phyloP scores from a whole-genome alignment of 1,139 yeast genomes.

The Yamadazyma jaroonii region DNA sequence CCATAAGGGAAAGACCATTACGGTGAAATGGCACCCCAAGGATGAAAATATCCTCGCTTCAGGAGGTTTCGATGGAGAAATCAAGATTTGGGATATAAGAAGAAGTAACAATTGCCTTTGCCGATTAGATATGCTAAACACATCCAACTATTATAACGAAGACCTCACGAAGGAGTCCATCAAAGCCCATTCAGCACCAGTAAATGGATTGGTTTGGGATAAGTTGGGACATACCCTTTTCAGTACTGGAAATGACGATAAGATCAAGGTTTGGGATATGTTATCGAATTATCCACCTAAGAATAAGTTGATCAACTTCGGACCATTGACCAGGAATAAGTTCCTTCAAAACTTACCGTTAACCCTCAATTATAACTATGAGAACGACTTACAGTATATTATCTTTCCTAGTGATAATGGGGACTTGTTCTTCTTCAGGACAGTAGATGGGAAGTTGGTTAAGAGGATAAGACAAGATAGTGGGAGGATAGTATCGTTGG shows the following conservation, averaged over 20 bases:
- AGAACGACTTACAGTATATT: conserved; percentile 54
- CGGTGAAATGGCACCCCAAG: conserved; percentile 78
- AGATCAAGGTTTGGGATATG: conserved; percentile 73
- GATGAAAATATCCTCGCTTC: conserved; percentile 59
- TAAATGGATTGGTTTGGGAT: conserved; percentile 73
- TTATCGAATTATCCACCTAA: conserved; percentile 38
- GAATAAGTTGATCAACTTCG: conserved; percentile 70
- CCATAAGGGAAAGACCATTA: conserved; percentile 60
- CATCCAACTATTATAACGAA: conserved; percentile 10
- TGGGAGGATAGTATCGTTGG: conserved; percentile 51
- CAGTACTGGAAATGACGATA: conserved; percentile 76
- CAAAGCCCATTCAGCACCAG: conserved; percentile 72
- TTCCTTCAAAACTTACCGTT: conserved; percentile 48
- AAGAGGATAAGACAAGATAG: conserved; percentile 43
- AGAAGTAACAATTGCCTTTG: conserved; percentile 64
- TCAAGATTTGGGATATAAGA: conserved; percentile 73
- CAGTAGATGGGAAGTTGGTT: conserved; percentile 62
- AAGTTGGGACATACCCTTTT: conserved; percentile 57
- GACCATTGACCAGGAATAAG: conserved; percentile 72
- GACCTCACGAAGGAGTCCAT: conserved; percentile 33
- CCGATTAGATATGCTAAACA: conserved; percentile 48
- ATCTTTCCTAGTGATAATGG: conserved; percentile 79
- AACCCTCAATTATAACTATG: conserved; percentile 41
- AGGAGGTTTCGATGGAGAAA: conserved; percentile 76
- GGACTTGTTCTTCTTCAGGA: conserved; percentile 64